A percentile compares a stretch with the other conserved stretches of the same genome.
Evolutionary conservation across 805 yeast species (phyloP).

Genomic region (Sugiyamaella smithiae): DNA sequence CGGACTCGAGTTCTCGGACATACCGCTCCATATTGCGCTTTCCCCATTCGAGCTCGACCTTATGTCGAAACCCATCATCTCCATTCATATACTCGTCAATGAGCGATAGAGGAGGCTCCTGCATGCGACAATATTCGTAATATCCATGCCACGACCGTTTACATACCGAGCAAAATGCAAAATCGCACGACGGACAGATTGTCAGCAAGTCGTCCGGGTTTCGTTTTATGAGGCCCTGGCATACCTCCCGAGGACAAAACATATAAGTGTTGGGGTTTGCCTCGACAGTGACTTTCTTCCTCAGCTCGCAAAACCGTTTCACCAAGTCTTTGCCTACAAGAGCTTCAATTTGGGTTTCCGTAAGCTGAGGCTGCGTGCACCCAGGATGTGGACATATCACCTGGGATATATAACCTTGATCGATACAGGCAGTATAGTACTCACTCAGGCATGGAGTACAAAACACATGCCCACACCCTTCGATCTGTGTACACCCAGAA

Average conservation of each 20-base stretch:
- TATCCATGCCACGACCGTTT: constrained; percentile 26
- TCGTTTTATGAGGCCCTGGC: constrained; percentile 20
- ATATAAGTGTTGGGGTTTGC: constrained; percentile 18
- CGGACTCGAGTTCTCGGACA: constrained; percentile 15
- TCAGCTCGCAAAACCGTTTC: constrained; percentile 12
- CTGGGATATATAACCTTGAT: constrained; percentile 23
- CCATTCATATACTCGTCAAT: constrained; percentile 19
- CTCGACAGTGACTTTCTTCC: constrained; percentile 17
- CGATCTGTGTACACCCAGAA: constrained; percentile 16
- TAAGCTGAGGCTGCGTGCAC: constrained; percentile 13
- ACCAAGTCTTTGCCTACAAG: constrained; percentile 16
- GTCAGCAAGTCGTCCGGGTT: constrained; percentile 22
- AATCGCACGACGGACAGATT: constrained; percentile 24
- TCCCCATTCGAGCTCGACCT: constrained; percentile 22
- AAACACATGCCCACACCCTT: constrained; percentile 22
- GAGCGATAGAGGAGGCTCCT: constrained; percentile 16
- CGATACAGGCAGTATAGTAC: constrained; percentile 21
- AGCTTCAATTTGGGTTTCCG: constrained; percentile 4
- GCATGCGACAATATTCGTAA: constrained; percentile 20
- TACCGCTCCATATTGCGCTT: constrained; percentile 18
- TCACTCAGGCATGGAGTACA: constrained; percentile 21
- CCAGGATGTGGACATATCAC: constrained; percentile 22
- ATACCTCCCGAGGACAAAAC: constrained; percentile 22
- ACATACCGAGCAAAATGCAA: constrained; percentile 25
- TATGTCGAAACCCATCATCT: constrained; percentile 8